Percentiles rank a stretch among this genome's conserved stretches.
phyloP scores from a whole-genome alignment of 306 rosid genomes.

The Quercus berberidifolia region DNA sequence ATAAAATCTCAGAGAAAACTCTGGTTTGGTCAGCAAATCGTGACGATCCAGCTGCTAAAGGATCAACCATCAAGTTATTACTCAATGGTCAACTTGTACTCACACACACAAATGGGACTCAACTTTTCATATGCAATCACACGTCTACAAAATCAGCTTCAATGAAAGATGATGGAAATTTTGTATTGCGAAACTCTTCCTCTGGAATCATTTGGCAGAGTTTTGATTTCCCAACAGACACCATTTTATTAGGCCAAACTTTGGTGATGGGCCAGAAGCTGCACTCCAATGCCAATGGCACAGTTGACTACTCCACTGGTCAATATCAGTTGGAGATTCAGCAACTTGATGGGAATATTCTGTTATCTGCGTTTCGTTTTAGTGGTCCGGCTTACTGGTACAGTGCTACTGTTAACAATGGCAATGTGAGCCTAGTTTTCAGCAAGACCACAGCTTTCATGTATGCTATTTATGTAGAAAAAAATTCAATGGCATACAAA shows the following conservation, averaged over 20 bases:
- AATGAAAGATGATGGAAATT: conserved; percentile 26
- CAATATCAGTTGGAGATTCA: conserved; percentile 27
- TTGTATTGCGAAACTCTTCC: conserved; percentile 11
- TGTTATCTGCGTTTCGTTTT: conserved; percentile 18
- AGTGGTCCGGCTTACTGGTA: conserved; percentile 16
- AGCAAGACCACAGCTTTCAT: conserved; percentile 19
- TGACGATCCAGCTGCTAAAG: conserved; percentile 15
- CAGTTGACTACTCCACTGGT: conserved; percentile 28
- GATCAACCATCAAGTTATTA: conserved; percentile 27
- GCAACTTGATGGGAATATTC: conserved; percentile 18
- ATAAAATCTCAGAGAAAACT: conserved; percentile 10
- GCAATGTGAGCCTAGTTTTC: conserved; percentile 16
- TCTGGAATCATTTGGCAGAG: conserved; percentile 21
- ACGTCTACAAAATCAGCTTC: conserved; percentile 9
- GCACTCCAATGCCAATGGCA: conserved; percentile 24
- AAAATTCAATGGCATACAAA: background rate
- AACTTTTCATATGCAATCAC: conserved; percentile 4
- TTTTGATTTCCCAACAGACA: conserved; percentile 34
- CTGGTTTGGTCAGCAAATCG: conserved; percentile 41
- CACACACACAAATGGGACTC: background rate
- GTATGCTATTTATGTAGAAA: conserved; percentile 12
- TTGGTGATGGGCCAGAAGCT: conserved; percentile 15
- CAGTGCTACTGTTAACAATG: background rate
- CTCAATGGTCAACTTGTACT: conserved; percentile 10
- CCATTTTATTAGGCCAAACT: conserved; percentile 30